These are phyloP conservation scores for Colletotrichum chrysophilum DNA, from an alignment of 2,329 filamentous ascomycete species.

Conservation along the genomic window DNA sequence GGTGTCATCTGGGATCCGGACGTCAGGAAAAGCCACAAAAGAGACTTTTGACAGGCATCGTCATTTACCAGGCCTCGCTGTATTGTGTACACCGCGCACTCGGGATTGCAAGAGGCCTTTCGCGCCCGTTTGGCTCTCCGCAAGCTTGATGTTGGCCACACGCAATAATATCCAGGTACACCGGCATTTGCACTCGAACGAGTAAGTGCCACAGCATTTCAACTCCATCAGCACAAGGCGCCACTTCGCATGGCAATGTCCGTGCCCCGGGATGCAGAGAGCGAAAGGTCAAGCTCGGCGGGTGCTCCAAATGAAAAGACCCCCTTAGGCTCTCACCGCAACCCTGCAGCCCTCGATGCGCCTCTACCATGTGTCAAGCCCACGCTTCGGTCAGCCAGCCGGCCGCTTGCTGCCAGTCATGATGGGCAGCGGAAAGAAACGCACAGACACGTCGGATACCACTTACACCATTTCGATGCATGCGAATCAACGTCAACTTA, in stretches of 20 bases:
- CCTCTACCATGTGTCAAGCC: constrained; percentile 11
- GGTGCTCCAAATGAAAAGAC: not conserved
- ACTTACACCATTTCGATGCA: not conserved
- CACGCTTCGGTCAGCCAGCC: not conserved
- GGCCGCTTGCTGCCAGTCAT: not conserved
- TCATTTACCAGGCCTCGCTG: not conserved
- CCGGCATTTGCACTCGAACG: not conserved
- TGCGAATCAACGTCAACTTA: not conserved
- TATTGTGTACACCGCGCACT: not conserved
- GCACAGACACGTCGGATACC: constrained; percentile 7
- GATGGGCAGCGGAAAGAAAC: not conserved
- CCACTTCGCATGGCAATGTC: not conserved
- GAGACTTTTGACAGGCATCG: not conserved
- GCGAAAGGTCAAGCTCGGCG: not conserved
- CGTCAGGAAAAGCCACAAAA: not conserved
- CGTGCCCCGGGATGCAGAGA: not conserved
- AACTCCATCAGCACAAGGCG: not conserved
- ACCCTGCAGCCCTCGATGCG: constrained; percentile 11
- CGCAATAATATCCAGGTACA: not conserved
- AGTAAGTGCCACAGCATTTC: not conserved
- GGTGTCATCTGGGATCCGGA: not conserved
- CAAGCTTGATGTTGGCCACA: not conserved
- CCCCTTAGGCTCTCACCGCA: not conserved
- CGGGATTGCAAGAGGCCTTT: not conserved
- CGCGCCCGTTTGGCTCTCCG: not conserved